Conservation (phyloP, 164 flowering plant genomes). For the Vitis vinifera region ASM3070453v1 NC_081816.1:6826501-6827000, state of each 20-base stretch:
- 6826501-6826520: not conserved
- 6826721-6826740: not conserved
- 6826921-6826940: conserved; percentile 76
- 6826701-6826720: not conserved
- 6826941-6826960: not conserved
- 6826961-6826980: not conserved
- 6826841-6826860: conserved; percentile 87
- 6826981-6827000: not conserved
- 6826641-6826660: no score
- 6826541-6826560: not conserved
- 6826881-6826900: conserved; percentile 93
- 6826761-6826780: not conserved
- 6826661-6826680: no score
- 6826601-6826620: no score
- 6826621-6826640: no score
- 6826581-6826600: no score
- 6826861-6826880: conserved; percentile 65
- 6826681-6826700: not conserved
- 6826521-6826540: not conserved
- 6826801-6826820: conserved; percentile 81
- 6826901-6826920: conserved; percentile 63
- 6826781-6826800: conserved; percentile 74
- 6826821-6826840: conserved; percentile 84
- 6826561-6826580: no score
- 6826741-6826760: not conserved